Percentiles rank a stretch among this genome's conserved stretches.
Conservation (phyloP, 2,329 filamentous ascomycete genomes). For the Fusarium palustre region DNA sequence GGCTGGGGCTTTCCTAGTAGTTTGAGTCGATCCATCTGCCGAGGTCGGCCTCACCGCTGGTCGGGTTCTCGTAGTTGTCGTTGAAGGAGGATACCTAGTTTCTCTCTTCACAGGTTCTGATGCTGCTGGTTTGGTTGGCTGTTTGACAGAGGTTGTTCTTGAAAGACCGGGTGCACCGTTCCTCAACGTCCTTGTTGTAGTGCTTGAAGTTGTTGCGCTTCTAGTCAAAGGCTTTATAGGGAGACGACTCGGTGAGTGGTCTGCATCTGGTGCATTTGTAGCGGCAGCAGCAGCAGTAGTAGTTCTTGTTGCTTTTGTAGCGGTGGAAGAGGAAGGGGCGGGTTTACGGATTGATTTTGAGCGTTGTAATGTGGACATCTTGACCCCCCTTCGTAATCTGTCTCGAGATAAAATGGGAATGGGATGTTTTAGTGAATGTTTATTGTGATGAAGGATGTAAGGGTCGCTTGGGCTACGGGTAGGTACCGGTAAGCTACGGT, state of each 20-base stretch:
- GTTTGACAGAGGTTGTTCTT: constrained; percentile 44
- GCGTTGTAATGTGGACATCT: constrained; percentile 60
- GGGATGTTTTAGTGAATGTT: constrained; percentile 34
- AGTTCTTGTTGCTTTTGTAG: constrained; percentile 5
- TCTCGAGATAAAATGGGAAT: constrained; percentile 3
- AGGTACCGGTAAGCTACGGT: constrained; percentile 17
- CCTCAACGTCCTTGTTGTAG: constrained; percentile 36
- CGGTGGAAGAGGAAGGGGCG: constrained; percentile 32
- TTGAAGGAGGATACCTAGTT: constrained; percentile 52
- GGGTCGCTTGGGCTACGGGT: constrained; percentile 38
- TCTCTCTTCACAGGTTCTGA: constrained; percentile 40
- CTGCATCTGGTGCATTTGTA: constrained; percentile 28
- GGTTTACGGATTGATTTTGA: constrained; percentile 63
- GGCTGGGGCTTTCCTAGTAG: constrained; percentile 34
- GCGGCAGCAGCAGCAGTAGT: constrained; percentile 21
- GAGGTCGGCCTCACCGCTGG: constrained; percentile 49
- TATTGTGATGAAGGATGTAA: constrained; percentile 25
- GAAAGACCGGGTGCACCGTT: constrained; percentile 35
- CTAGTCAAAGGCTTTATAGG: constrained; percentile 60
- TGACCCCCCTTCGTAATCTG: constrained; percentile 13
- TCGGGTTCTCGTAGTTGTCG: constrained; percentile 49
- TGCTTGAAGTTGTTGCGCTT: constrained; percentile 48
- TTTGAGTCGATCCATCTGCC: constrained; percentile 43
- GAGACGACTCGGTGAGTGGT: constrained; percentile 61
- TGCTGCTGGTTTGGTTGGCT: constrained; percentile 28